Evolutionary conservation across 2,329 filamentous ascomycete species (phyloP), one percentile per base, ranked within the genome.

Genomic region (Metarhizium anisopliae): DNA sequence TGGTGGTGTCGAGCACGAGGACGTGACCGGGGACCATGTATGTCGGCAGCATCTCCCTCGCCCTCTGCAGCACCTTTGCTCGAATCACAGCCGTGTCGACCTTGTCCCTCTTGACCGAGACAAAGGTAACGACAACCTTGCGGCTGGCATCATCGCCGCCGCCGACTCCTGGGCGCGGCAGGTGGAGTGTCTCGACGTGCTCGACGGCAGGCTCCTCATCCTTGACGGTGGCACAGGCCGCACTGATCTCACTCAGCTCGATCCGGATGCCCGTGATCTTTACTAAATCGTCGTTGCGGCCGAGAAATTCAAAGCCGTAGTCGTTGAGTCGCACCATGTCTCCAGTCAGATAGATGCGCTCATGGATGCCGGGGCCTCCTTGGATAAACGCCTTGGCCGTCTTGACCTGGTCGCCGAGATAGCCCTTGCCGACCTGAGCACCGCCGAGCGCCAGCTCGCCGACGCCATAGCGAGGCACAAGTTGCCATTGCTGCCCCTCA

Each of bases 361-460:
- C 56, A 35, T 60, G 51, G 43, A 58, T 56, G 25, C 55, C 55
- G 3, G 52, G 49, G 25, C 55, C 57, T 16, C 56, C 59, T 52
- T 43, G 47, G 29, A 62, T 59, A 25, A 63, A 64, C 0, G 59
- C 53, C 50, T 60, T 60, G 14, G 54, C 55, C 1, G 62, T 61
- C 47, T 63, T 62, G 54, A 55, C 55, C 30, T 57, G 57, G 29
- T 64, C 56, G 38, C 54, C 36, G 20, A 59, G 51, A 52, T 62
- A 61, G 4, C 59, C 60, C 47, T 55, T 57, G 20, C 53, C 57
- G 2, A 62, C 30, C 30, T 85, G 82, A 49, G 78, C 72, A 20
- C 83, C 83, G 38, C 81, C 81, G 62, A 85, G 82, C 56, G 79
- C 84, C 14, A 85, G 71, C 64, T 86, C 82, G 13, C 83, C 83